Evolutionary conservation across 805 yeast genomes (phyloP).

Genomic region (Suhomyces kilbournensis): DNA sequence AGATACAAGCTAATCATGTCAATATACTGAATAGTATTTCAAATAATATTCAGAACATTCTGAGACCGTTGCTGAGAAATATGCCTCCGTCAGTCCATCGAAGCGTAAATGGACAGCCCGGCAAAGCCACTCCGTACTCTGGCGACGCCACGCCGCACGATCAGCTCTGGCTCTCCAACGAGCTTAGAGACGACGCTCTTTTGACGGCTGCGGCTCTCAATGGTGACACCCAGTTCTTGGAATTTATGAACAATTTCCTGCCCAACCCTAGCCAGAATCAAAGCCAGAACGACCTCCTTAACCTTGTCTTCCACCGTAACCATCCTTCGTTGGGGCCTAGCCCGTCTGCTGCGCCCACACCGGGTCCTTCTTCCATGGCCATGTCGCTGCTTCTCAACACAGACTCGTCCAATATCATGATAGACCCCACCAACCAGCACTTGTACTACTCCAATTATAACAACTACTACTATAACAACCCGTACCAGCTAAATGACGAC

Average conservation of each 20-base stretch:
- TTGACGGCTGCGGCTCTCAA: slow-evolving; percentile 70
- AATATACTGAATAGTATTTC: background rate
- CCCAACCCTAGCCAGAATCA: slow-evolving; percentile 6
- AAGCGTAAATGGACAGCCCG: background rate
- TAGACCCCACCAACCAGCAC: slow-evolving; percentile 36
- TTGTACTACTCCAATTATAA: slow-evolving; percentile 38
- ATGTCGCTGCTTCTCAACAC: slow-evolving; percentile 16
- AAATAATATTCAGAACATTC: too few species aligned
- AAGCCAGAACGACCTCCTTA: slow-evolving; percentile 46
- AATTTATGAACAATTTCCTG: slow-evolving; percentile 38
- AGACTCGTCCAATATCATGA: slow-evolving; percentile 10
- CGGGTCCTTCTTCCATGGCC: slow-evolving; percentile 8
- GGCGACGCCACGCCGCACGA: slow-evolving; percentile 30
- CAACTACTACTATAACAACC: slow-evolving; percentile 38
- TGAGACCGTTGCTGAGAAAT: background rate
- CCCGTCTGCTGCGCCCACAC: background rate
- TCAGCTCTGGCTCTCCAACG: slow-evolving; percentile 69
- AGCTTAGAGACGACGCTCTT: slow-evolving; percentile 67
- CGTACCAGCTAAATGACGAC: slow-evolving; percentile 36
- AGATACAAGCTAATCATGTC: background rate
- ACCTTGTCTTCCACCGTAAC: slow-evolving; percentile 51
- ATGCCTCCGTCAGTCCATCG: background rate
- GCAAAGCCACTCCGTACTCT: background rate
- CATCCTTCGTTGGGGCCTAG: slow-evolving; percentile 43
- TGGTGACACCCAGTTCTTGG: slow-evolving; percentile 58